phyloP scores from a whole-genome alignment of 2,329 filamentous ascomycete species.

The Ophiocordyceps camponoti-leonardi region DNA sequence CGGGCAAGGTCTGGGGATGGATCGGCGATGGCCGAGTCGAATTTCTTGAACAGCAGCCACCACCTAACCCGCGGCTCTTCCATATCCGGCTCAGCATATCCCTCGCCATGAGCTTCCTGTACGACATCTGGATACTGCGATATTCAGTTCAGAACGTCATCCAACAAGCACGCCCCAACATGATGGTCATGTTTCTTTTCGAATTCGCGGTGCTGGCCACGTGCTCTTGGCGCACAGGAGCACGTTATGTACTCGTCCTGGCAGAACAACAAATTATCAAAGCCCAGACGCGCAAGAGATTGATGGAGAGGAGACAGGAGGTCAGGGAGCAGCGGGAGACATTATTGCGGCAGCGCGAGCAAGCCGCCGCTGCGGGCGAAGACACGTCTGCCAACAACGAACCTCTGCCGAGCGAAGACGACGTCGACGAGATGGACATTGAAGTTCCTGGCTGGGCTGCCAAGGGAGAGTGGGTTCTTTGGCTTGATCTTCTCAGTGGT shows the following conservation, averaged over 20 bases:
- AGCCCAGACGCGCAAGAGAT: constrained; percentile 52
- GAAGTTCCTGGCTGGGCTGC: constrained; percentile 94
- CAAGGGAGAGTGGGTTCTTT: constrained; percentile 85
- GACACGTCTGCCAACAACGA: constrained; percentile 34
- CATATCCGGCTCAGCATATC: constrained; percentile 69
- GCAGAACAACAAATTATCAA: constrained; percentile 60
- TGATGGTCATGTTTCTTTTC: constrained; percentile 99
- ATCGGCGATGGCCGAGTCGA: constrained; percentile 92
- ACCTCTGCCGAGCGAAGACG: constrained; percentile 46
- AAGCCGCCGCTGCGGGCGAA: constrained; percentile 32
- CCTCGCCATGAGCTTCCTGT: constrained; percentile 59
- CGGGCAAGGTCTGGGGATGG: constrained; percentile 97
- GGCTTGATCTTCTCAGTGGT: constrained; percentile 71
- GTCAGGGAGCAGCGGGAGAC: constrained; percentile 41
- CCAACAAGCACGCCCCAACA: constrained; percentile 76
- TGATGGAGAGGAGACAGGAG: constrained; percentile 51
- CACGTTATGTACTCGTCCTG: constrained; percentile 64
- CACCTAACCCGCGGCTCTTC: constrained; percentile 73
- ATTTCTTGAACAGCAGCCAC: constrained; percentile 86
- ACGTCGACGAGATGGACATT: constrained; percentile 82
- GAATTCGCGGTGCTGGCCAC: constrained; percentile 83
- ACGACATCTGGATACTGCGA: constrained; percentile 62
- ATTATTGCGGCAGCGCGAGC: constrained; percentile 30
- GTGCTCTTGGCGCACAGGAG: constrained; percentile 60
- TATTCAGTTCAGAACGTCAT: constrained; percentile 75